A percentile compares a stretch with the other conserved stretches of the same genome.
Conservation (phyloP, 352 stramenopile species). For the Pythium biforme region DNA sequence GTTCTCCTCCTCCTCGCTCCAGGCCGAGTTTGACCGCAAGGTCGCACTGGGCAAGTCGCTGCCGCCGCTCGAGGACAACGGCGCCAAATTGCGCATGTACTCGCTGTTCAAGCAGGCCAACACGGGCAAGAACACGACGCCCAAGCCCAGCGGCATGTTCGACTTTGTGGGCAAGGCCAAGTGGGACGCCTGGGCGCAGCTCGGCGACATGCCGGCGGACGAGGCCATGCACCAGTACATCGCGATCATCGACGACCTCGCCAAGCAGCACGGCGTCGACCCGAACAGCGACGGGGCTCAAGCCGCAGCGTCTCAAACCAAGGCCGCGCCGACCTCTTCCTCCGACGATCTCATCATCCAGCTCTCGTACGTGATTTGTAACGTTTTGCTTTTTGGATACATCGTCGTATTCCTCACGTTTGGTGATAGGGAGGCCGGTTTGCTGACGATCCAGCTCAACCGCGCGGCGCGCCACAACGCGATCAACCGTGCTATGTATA, state of each 20-base stretch:
- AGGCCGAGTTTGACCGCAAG: constrained; percentile 54
- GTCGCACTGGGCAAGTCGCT: constrained; percentile 68
- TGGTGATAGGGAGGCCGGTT: constrained; percentile 37
- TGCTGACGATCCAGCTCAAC: constrained; percentile 82
- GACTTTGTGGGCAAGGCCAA: constrained; percentile 85
- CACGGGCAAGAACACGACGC: constrained; percentile 53
- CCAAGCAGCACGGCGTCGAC: constrained; percentile 38
- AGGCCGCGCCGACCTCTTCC: not conserved
- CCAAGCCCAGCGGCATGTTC: constrained; percentile 65
- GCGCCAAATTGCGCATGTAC: constrained; percentile 82
- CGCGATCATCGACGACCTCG: constrained; percentile 68
- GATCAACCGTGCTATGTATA: constrained; percentile 84
- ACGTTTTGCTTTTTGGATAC: not conserved
- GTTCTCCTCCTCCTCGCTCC: constrained; percentile 7
- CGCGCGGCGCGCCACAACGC: constrained; percentile 86
- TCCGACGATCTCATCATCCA: constrained; percentile 56
- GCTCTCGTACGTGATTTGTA: constrained; percentile 37
- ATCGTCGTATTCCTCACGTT: not conserved
- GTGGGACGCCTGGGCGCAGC: constrained; percentile 75
- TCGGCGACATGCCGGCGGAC: constrained; percentile 64
- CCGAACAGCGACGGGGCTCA: constrained; percentile 3
- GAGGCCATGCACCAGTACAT: constrained; percentile 77
- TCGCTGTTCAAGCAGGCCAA: constrained; percentile 83
- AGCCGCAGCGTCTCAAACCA: not conserved
- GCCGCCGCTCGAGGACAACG: constrained; percentile 69